These are phyloP conservation scores for Ceratobasidium sp. DNA, from an alignment of 1,284 basidiomycete species.

Conservation along the genomic window DNA sequence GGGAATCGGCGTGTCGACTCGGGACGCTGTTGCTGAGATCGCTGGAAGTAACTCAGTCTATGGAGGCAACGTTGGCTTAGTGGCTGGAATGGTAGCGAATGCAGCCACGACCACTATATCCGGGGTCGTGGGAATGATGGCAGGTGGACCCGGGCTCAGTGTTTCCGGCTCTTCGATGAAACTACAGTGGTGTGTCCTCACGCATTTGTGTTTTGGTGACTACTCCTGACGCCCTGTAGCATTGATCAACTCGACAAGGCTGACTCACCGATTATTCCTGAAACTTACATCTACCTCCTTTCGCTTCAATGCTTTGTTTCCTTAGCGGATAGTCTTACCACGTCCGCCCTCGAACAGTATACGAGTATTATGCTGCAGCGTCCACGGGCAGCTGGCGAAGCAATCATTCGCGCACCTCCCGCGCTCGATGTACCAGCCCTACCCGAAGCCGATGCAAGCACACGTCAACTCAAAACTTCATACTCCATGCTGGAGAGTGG, in stretches of 20 bases:
- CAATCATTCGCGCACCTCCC: slow-evolving; percentile 69
- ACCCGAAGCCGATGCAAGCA: slow-evolving; percentile 61
- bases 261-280: slow-evolving; percentile 88
- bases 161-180: slow-evolving; percentile 77
- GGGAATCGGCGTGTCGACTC: slow-evolving; percentile 66
- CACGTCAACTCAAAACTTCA: slow-evolving; percentile 63
- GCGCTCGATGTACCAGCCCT: slow-evolving; percentile 69
- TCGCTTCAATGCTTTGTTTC: slow-evolving; percentile 87
- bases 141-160: slow-evolving; percentile 69
- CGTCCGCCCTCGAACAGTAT: slow-evolving; percentile 72
- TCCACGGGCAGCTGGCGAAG: slow-evolving; percentile 68
- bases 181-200: slow-evolving; percentile 70
- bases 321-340: slow-evolving; percentile 84
- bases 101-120: slow-evolving; percentile 80
- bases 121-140: slow-evolving; percentile 73
- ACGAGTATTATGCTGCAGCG: slow-evolving; percentile 68
- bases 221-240: slow-evolving; percentile 54
- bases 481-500: slow-evolving; percentile 80
- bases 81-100: slow-evolving; percentile 81
- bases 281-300: slow-evolving; percentile 90
- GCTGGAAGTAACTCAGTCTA: slow-evolving; percentile 50
- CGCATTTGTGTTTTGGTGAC: slow-evolving; percentile 37
- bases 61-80: slow-evolving; percentile 67
- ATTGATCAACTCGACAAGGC: slow-evolving; percentile 97
- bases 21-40: slow-evolving; percentile 47